Percentiles rank a stretch among this genome's conserved stretches.
phyloP scores from a whole-genome alignment of 257 asterid species.

The Mentha longifolia region DNA sequence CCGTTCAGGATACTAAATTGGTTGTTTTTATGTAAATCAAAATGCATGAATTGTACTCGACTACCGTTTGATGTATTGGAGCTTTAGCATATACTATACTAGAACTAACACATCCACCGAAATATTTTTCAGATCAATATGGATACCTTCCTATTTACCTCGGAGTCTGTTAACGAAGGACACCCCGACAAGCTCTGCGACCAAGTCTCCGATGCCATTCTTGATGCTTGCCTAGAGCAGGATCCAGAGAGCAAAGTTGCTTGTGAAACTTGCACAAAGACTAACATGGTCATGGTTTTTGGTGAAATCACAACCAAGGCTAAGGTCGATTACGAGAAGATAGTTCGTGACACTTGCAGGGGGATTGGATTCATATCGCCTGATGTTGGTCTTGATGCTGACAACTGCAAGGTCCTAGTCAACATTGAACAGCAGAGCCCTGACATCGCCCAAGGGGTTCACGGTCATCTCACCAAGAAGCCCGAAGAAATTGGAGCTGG shows the following conservation, averaged over 20 bases:
- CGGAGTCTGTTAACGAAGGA: constrained; percentile 72
- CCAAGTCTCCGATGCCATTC: constrained; percentile 74
- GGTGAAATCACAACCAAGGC: constrained; percentile 80
- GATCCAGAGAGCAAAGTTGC: constrained; percentile 76
- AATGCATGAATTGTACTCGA: not conserved
- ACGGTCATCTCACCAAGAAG: constrained; percentile 71
- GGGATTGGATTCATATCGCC: constrained; percentile 68
- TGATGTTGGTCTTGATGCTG: constrained; percentile 72
- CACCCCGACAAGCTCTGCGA: constrained; percentile 82
- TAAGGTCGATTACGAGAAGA: constrained; percentile 61
- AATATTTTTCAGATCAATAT: constrained; percentile 39
- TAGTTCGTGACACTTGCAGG: constrained; percentile 74
- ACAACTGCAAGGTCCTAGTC: constrained; percentile 69
- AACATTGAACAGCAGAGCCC: constrained; percentile 75
- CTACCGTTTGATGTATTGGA: not conserved
- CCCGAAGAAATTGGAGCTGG: constrained; percentile 83
- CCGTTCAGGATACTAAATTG: too few species aligned
- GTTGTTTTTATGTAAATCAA: too few species aligned
- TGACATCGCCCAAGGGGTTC: constrained; percentile 74
- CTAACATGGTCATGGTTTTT: constrained; percentile 66
- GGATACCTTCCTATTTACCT: constrained; percentile 64
- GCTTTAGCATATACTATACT: not conserved
- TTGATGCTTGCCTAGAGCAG: constrained; percentile 70
- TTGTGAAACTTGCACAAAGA: constrained; percentile 73
- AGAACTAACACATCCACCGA: constrained; percentile 10